Conservation (phyloP, 495 filamentous ascomycete species). For the Daldinia bambusicola region DNA sequence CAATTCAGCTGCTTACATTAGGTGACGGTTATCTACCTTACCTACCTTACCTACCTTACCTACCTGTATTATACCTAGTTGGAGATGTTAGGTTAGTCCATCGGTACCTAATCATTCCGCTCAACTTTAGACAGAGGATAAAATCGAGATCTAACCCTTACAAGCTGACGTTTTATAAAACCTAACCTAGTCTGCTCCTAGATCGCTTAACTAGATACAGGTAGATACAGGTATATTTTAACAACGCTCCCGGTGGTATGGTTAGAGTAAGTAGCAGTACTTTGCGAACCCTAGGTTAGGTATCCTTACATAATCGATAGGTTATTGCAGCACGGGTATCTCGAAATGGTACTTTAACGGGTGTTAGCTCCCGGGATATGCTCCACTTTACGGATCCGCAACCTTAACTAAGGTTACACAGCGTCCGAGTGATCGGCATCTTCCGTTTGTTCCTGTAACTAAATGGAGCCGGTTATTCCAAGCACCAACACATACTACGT, state of each 20-base stretch:
- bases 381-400: slow-evolving; percentile 35
- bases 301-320: slow-evolving; percentile 12
- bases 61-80: too few relatives aligned
- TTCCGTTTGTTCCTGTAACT: slow-evolving; percentile 12
- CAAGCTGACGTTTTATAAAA: not conserved
- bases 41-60: not conserved
- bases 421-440: slow-evolving; percentile 27
- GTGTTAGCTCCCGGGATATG: slow-evolving; percentile 13
- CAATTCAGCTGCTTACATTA: slow-evolving; percentile 4
- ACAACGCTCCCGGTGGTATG: slow-evolving; percentile 10
- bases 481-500: slow-evolving; percentile 3
- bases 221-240: not conserved
- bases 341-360: slow-evolving; percentile 18
- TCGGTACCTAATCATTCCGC: not conserved
- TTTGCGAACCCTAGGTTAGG: not conserved
- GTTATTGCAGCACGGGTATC: not conserved
- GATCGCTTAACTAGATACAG: too few relatives aligned
- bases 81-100: not conserved
- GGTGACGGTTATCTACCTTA: not conserved
- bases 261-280: not conserved
- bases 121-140: not conserved
- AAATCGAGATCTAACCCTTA: slow-evolving; percentile 3
- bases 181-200: not conserved
- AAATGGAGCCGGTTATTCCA: not conserved
- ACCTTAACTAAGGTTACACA: slow-evolving; percentile 33